These are phyloP conservation scores for Acaromyces ingoldii DNA, from an alignment of 1,284 basidiomycete genomes.

Conservation along the genomic window DNA sequence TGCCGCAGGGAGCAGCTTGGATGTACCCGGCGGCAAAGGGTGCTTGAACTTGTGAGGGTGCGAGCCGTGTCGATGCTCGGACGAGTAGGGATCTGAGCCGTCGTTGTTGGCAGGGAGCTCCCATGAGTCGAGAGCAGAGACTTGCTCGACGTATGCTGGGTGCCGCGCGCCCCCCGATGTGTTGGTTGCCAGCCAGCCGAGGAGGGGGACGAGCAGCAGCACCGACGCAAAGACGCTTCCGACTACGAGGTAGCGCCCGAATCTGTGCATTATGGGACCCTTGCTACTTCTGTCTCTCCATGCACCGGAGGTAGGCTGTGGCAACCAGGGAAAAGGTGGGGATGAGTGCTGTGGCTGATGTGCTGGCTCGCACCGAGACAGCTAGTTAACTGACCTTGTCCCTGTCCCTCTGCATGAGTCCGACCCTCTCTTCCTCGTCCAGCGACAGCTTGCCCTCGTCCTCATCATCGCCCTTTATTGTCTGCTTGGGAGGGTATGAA, in stretches of 20 bases:
- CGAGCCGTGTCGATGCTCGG: too few species aligned
- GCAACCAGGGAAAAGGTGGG: neutral
- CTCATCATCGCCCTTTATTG: conserved; percentile 3
- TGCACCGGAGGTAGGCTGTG: too few species aligned
- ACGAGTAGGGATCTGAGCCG: too few species aligned
- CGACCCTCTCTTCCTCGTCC: conserved; percentile 35
- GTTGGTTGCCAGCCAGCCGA: conserved; percentile 10
- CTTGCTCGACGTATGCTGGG: neutral
- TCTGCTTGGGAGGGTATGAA: too few species aligned
- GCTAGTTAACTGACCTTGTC: neutral
- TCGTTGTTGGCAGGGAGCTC: too few species aligned
- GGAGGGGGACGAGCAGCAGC: conserved; percentile 1
- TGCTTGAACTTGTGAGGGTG: neutral
- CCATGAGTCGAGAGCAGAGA: neutral
- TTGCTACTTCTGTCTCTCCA: neutral
- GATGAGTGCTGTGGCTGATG: neutral
- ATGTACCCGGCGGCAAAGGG: neutral
- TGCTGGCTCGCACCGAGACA: neutral
- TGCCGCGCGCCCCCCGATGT: neutral
- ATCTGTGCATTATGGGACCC: neutral
- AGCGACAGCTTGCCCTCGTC: neutral
- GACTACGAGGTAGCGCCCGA: neutral
- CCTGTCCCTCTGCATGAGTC: conserved; percentile 30
- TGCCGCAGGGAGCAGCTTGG: neutral
- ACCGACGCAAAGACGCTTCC: neutral